Percentiles rank a stretch among this genome's conserved stretches.
Conservation (phyloP, 768 basidiomycete genomes). For the Xanthoconium stramineum region DNA sequence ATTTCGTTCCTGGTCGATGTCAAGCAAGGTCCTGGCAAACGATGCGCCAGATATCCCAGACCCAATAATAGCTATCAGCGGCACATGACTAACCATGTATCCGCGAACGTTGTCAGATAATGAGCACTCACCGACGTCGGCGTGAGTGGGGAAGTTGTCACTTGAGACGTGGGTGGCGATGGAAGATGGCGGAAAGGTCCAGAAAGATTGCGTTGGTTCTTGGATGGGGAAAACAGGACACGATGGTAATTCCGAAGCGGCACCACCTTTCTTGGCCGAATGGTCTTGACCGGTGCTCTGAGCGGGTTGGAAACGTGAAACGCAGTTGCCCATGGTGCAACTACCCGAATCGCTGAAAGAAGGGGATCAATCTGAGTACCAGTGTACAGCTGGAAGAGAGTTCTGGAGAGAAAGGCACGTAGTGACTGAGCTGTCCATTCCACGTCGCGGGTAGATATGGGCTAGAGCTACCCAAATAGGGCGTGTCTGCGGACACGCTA, state of each 20-base stretch:
- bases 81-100: not conserved
- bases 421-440: constrained; percentile 7
- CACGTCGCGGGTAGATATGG: constrained; percentile 12
- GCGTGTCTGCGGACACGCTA: not conserved
- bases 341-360: constrained; percentile 3
- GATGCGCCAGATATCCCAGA: constrained; percentile 51
- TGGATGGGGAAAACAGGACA: constrained; percentile 48
- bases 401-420: not conserved
- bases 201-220: constrained; percentile 58
- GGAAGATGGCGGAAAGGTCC: constrained; percentile 53
- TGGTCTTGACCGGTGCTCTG: not conserved
- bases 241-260: not conserved
- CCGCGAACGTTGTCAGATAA: not conserved
- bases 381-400: not conserved
- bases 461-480: constrained; percentile 12
- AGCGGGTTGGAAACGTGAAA: constrained; percentile 12
- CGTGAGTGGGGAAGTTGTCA: constrained; percentile 41
- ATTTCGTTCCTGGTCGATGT: constrained; percentile 22
- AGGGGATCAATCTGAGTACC: not conserved
- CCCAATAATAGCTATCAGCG: constrained; percentile 44
- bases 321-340: constrained; percentile 25
- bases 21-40: constrained; percentile 39
- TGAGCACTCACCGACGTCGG: constrained; percentile 47
- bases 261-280: constrained; percentile 1
- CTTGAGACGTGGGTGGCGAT: constrained; percentile 34